Evolutionary conservation across 2,329 filamentous ascomycete genomes (phyloP), one percentile per base, ranked within the genome.

Genomic region (Orbilia javanica): DNA sequence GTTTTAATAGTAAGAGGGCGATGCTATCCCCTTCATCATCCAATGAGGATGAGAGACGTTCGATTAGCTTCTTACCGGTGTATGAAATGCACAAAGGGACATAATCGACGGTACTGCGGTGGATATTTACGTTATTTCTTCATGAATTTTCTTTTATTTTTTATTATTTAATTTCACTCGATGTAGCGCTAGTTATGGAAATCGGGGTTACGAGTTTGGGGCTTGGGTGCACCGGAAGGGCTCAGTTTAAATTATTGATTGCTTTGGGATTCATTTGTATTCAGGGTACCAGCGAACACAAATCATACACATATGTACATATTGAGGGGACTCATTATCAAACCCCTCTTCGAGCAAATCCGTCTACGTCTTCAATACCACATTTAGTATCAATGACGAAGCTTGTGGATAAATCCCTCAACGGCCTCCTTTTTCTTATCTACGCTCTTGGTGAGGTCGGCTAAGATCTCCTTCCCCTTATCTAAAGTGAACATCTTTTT

Each of bases 1-100:
- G 74, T 62, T 64, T 78, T 20, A 78, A 78, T 50, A 78, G 74
- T 46, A 78, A 78, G 46, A 62, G 74, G 62, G 74, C 62, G 27
- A 72, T 78, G 42, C 29, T 78, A 15, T 72, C 74, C 22, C 74
- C 74, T 15, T 42, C 67, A 2, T 68, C 67, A 15, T 72, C 67
- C 1, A 44, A 44, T 36, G 74, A 44, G 29, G 74, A 72, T 1
- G 74, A 68, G 7, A 57, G 65, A 34, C 57, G 39, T 36, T 77
- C 66, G 2, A 66, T 65, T 22, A 69, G 60, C 44, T 55, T 77
- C 31, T 68, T 55, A 27, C 74, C 74, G 25, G 44, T 42, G 18
- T 72, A 71, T 34, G 74, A 70, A 20, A 48, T 18, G 15, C 15
- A 10, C 15, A 57, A 57, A 57, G 52, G 52, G n/a, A 57, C n/a